Evolutionary conservation across 164 flowering plant species (phyloP).

Genomic region (Euptelea pleiosperma): DNA sequence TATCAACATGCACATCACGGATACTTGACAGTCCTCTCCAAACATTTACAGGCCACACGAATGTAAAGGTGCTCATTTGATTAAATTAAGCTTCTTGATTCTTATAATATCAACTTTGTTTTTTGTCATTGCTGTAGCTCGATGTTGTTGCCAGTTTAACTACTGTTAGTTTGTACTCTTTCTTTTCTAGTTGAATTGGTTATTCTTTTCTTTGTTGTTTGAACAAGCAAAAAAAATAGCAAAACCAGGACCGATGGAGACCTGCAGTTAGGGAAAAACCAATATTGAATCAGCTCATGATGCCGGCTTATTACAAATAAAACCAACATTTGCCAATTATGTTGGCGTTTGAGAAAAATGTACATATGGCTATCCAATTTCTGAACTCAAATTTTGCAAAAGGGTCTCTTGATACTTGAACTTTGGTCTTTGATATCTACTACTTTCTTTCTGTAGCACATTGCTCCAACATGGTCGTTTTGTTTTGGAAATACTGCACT

Average conservation of each 20-base stretch:
- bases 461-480: too few species aligned
- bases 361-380: too few species aligned
- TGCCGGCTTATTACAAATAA: too few species aligned
- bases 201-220: not conserved
- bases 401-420: too few species aligned
- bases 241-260: too few species aligned
- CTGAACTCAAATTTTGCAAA: too few species aligned
- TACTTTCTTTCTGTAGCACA: too few species aligned
- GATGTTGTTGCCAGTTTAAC: conserved; percentile 1
- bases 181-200: not conserved
- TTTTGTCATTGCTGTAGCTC: not conserved
- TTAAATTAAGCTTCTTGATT: conserved; percentile 2
- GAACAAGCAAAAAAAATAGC: not conserved
- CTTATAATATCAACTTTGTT: not conserved
- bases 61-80: conserved; percentile 66
- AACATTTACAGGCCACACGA: conserved; percentile 86
- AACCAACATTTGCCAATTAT: too few species aligned
- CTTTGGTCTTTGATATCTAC: too few species aligned
- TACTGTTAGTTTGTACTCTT: not conserved
- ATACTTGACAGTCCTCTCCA: conserved; percentile 72
- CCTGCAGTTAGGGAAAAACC: not conserved
- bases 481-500: too few species aligned
- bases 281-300: too few species aligned
- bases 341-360: too few species aligned
- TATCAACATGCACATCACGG: conserved; percentile 61